These are phyloP conservation scores for Cystoderma amianthinum DNA, from an alignment of 768 basidiomycete species.

Conservation along the genomic window DNA sequence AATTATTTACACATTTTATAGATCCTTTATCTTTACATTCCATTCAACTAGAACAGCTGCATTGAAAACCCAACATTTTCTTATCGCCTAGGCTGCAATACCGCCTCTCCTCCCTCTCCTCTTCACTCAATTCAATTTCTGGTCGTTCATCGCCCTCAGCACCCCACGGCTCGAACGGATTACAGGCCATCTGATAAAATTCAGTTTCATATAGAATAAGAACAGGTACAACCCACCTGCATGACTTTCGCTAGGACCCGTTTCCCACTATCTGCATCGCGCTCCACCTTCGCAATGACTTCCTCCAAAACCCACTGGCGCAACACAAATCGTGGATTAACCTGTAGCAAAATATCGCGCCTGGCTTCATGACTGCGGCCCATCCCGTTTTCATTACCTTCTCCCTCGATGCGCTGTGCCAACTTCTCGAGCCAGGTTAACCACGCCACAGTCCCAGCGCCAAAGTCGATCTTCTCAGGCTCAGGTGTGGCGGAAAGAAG, in stretches of 20 bases:
- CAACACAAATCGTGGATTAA: slow-evolving; percentile 89
- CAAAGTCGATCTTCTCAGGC: slow-evolving; percentile 32
- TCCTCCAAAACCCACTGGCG: slow-evolving; percentile 97
- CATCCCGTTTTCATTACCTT: slow-evolving; percentile 36
- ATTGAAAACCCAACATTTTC: slow-evolving; percentile 83
- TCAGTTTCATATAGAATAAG: slow-evolving; percentile 1
- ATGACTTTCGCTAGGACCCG: slow-evolving; percentile 73
- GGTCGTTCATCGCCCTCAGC: slow-evolving; percentile 48
- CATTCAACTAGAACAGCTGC: slow-evolving; percentile 80
- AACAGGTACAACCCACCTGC: slow-evolving; percentile 43
- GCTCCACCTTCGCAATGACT: slow-evolving; percentile 71
- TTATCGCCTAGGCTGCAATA: slow-evolving; percentile 75
- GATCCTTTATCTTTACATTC: too few species aligned
- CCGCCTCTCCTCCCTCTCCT: slow-evolving; percentile 63
- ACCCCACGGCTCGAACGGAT: slow-evolving; percentile 86
- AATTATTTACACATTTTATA: too few species aligned
- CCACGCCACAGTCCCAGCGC: slow-evolving; percentile 45
- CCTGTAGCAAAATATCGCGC: slow-evolving; percentile 40
- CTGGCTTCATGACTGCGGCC: slow-evolving; percentile 26
- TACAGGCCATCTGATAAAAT: slow-evolving; percentile 71
- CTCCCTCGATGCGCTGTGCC: slow-evolving; percentile 38
- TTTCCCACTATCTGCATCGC: slow-evolving; percentile 56
- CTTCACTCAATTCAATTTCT: slow-evolving; percentile 43
- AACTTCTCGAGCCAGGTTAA: slow-evolving; percentile 60
- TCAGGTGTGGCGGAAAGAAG: slow-evolving; percentile 44